Percentiles rank a stretch among this genome's conserved stretches.
Evolutionary conservation across 345 rosid species (phyloP).

Genomic region (Sapria himalayana): DNA sequence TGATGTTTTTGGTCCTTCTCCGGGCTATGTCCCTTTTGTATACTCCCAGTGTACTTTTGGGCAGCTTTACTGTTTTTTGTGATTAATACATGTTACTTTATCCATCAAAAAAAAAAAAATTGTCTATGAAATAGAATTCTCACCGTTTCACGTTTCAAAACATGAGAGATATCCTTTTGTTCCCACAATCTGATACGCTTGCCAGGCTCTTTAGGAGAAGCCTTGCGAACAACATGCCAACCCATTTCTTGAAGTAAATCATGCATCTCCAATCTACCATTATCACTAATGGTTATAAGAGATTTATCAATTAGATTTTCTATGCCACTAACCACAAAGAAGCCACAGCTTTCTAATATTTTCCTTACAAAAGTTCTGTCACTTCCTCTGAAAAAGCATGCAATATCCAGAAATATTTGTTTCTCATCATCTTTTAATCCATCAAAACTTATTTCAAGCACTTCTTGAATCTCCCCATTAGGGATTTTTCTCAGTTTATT

Average conservation of each 20-base stretch:
- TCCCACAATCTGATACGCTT: slow-evolving; percentile 9
- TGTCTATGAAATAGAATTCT: neutral
- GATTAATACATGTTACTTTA: slow-evolving; percentile 10
- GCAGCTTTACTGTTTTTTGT: too few species aligned
- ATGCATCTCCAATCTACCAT: slow-evolving; percentile 6
- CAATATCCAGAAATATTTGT: slow-evolving; percentile 11
- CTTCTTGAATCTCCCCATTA: neutral
- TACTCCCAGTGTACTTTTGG: too few species aligned
- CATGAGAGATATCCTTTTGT: neutral
- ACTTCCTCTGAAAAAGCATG: slow-evolving; percentile 7
- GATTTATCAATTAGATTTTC: neutral
- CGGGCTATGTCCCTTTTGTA: too few species aligned
- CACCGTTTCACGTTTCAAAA: slow-evolving; percentile 1
- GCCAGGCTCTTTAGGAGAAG: slow-evolving; percentile 1
- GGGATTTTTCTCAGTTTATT: neutral
- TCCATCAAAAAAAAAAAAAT: neutral
- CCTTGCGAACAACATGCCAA: slow-evolving; percentile 1
- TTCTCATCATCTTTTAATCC: neutral
- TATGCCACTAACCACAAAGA: neutral
- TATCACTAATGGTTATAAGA: slow-evolving; percentile 1
- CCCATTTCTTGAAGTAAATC: slow-evolving; percentile 8
- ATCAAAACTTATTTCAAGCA: slow-evolving; percentile 6
- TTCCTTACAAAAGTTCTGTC: neutral
- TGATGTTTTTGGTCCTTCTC: too few species aligned
- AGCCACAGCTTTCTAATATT: slow-evolving; percentile 4